Evolutionary conservation across 148 eudicot genomes (phyloP), one percentile per base, ranked within the genome.

Genomic region (Oxyria digyna): DNA sequence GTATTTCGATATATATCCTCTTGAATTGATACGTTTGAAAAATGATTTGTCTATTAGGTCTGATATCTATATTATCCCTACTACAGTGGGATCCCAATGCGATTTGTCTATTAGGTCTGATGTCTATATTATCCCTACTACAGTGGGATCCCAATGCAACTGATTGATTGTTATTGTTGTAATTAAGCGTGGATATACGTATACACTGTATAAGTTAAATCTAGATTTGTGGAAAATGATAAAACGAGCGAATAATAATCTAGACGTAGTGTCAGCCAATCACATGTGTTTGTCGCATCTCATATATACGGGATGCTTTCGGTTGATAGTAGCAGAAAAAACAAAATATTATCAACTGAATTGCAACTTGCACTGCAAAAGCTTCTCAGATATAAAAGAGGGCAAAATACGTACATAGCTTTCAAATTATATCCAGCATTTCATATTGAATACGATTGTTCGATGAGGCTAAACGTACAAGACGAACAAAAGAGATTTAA

Each of bases 261-360:
- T 54, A 54, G 62, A 48, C 24, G 59, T 52, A 49, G 18, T 49
- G 9, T 52, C 29, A 7, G 26, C 15, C 31, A 54, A 54, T 54
- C 62, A 54, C 62, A 54, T 54, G 32, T 54, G 31, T 9, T 54
- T 54, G 31, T 54, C 62, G 62, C 62, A 54, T 23, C 23, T 54
- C 1, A 13, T 52, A 54, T 54, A 54, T 54, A 24, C 62, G 32
- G 12, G 12, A 23, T 54, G 14, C 62, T 54, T 54, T 54, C 62
- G 62, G 62, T 54, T 54, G 29, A 18, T 7, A 48, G 23, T 21
- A 6, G 18, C n/a, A 48, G 8, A 48, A 48, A 18, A 48, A 48
- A n/a, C n/a, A 42, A 12, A 48, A 48, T 48, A 23, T n/a, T 48
- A 48, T 48, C 54, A 48, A 6, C 54, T 3, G 21, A 48, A 18